Conservation (phyloP, 1,139 yeast genomes). For the Dujonia santamariae region DNA sequence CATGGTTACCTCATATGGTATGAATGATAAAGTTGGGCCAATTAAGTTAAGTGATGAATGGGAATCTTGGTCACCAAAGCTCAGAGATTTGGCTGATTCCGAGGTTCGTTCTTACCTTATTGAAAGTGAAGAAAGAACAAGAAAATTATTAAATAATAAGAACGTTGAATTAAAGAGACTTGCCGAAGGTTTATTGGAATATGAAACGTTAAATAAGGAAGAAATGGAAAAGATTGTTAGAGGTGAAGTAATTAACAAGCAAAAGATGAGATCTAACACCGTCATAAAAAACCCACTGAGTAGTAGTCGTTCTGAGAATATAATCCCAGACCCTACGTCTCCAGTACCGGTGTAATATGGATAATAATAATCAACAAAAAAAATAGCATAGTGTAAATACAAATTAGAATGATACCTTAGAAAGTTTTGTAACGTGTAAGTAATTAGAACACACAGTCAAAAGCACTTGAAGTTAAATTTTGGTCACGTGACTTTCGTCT, state of each 20-base stretch:
- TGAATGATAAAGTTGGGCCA: constrained; percentile 94
- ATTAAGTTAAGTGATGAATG: constrained; percentile 83
- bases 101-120: constrained; percentile 79
- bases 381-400: constrained; percentile 5
- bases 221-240: constrained; percentile 84
- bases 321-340: constrained; percentile 17
- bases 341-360: constrained; percentile 19
- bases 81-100: constrained; percentile 87
- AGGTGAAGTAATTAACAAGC: constrained; percentile 71
- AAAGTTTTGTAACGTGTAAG: no score
- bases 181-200: constrained; percentile 91
- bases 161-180: constrained; percentile 75
- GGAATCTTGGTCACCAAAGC: constrained; percentile 90
- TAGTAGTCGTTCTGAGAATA: constrained; percentile 17
- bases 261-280: constrained; percentile 69
- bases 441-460: no score
- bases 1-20: constrained; percentile 95
- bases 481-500: no score
- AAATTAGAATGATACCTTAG: no score
- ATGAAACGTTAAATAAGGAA: constrained; percentile 88
- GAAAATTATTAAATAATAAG: constrained; percentile 59
- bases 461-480: no score
- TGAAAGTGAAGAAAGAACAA: constrained; percentile 76
- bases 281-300: constrained; percentile 52
- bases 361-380: neutral